Evolutionary conservation across 2,329 filamentous ascomycete species (phyloP).

Genomic region (Ceratocystis cacaofunesta): DNA sequence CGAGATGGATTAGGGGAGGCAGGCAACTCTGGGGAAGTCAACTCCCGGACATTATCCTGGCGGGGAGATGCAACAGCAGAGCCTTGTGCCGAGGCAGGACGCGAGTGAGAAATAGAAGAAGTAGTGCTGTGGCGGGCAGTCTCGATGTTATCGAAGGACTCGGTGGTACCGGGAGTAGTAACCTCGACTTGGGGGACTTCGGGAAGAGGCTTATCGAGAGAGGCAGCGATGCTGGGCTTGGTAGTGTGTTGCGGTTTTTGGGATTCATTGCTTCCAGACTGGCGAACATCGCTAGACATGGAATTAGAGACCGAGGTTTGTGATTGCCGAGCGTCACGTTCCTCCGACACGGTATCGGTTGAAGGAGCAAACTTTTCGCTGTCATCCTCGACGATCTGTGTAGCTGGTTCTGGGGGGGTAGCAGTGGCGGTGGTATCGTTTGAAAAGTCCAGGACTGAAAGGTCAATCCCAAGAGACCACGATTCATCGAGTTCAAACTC

Average conservation of each 20-base stretch:
- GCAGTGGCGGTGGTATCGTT: conserved; percentile 21
- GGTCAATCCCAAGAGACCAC: conserved; percentile 38
- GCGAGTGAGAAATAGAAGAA: conserved; percentile 21
- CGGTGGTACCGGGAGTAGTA: conserved; percentile 30
- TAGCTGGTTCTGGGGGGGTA: neutral
- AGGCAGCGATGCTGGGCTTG: conserved; percentile 29
- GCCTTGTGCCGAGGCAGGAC: conserved; percentile 29
- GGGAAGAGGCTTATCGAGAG: conserved; percentile 52
- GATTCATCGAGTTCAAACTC: conserved; percentile 57
- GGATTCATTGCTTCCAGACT: neutral
- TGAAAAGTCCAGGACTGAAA: conserved; percentile 35
- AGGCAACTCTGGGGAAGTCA: neutral
- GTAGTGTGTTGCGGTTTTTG: conserved; percentile 20
- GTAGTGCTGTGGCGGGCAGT: neutral
- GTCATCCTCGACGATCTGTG: conserved; percentile 19
- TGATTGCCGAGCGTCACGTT: conserved; percentile 15
- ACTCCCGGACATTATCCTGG: neutral
- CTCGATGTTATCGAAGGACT: conserved; percentile 14
- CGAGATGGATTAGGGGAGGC: conserved; percentile 25
- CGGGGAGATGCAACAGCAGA: conserved; percentile 22
- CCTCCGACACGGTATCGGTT: neutral
- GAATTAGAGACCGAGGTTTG: conserved; percentile 8
- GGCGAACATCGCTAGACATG: conserved; percentile 15
- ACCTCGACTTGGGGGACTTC: conserved; percentile 37
- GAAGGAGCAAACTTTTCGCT: conserved; percentile 12